These are phyloP conservation scores for Barbarea vulgaris DNA, from an alignment of 345 rosid species.

Conservation along the genomic window DNA sequence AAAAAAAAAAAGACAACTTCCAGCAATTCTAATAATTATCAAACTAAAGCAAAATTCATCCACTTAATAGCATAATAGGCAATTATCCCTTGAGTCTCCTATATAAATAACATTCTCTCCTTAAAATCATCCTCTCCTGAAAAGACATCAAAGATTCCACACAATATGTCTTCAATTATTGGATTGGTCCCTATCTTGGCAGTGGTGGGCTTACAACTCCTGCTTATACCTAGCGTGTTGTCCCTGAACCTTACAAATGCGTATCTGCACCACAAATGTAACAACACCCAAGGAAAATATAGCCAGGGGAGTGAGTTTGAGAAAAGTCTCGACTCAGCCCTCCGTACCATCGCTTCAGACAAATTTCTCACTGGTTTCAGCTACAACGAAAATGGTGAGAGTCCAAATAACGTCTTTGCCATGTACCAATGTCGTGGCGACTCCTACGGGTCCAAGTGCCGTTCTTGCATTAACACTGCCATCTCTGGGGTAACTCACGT, in stretches of 20 bases:
- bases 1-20: too few relatives aligned
- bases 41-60: too few relatives aligned
- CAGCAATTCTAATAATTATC: too few relatives aligned
- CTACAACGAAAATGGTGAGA: neutral
- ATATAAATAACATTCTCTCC: neutral
- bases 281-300: slow-evolving; percentile 38
- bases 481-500: neutral
- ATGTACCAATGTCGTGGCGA: neutral
- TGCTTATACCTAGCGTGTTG: neutral
- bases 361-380: neutral
- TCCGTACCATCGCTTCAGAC: neutral
- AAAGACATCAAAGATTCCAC: neutral
- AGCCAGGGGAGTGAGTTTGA: slow-evolving; percentile 35
- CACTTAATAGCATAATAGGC: too few relatives aligned
- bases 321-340: slow-evolving; percentile 43
- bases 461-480: neutral
- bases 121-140: neutral
- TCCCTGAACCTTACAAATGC: slow-evolving; percentile 21
- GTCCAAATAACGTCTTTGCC: neutral
- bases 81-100: neutral
- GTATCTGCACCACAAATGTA: slow-evolving; percentile 44
- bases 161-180: slow-evolving; percentile 1
- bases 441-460: neutral
- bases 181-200: neutral
- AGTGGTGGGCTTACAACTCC: slow-evolving; percentile 17